Conservation (phyloP, 164 flowering plant species). For the Litsea cubeba region DNA sequence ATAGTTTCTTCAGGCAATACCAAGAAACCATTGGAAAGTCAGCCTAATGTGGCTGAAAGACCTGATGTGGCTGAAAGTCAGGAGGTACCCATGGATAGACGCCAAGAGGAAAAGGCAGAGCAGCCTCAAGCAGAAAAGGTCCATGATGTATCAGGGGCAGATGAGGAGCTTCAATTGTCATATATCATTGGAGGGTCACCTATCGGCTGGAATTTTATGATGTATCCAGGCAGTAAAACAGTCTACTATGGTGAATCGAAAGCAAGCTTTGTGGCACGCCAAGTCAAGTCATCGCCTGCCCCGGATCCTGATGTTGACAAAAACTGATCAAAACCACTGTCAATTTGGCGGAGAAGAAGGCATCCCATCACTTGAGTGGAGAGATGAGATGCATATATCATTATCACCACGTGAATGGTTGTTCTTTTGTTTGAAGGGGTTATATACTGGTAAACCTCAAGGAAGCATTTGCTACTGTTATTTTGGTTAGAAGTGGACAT, state of each 20-base stretch:
- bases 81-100: constrained; percentile 14
- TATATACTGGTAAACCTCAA: no score
- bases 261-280: constrained; percentile 31
- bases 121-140: constrained; percentile 13
- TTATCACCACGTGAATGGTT: background rate
- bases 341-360: background rate
- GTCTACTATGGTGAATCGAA: constrained; percentile 68
- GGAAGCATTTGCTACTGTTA: no score
- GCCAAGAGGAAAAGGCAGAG: constrained; percentile 16
- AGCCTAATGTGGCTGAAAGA: constrained; percentile 7
- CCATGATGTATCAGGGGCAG: constrained; percentile 20
- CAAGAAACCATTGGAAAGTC: constrained; percentile 18
- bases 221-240: constrained; percentile 35
- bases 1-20: constrained; percentile 17
- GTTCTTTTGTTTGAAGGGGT: no score
- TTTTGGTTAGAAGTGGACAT: background rate
- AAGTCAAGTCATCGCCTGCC: constrained; percentile 6
- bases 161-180: constrained; percentile 27
- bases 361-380: background rate
- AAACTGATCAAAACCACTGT: background rate
- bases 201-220: constrained; percentile 79
- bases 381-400: background rate
- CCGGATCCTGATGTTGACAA: no score
- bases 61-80: constrained; percentile 6
- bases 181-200: constrained; percentile 78